Evolutionary conservation across 2,329 filamentous ascomycete species (phyloP).

Genomic region (Colletotrichum sp.): DNA sequence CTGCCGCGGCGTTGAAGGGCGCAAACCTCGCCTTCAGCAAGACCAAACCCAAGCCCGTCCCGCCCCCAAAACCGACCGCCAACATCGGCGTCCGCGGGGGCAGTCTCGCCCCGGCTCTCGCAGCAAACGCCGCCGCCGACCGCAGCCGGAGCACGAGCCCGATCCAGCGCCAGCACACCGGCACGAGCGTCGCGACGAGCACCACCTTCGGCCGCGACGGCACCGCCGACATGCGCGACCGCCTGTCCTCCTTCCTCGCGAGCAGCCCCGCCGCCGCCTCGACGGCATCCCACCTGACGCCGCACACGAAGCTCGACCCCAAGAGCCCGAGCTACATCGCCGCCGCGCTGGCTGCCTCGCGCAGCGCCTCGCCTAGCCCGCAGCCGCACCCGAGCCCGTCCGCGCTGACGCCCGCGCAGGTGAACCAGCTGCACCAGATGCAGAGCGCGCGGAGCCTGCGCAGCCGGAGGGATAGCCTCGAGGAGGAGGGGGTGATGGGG

Average conservation of each 20-base stretch:
- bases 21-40: constrained; percentile 60
- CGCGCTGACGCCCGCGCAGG: constrained; percentile 9
- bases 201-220: neutral
- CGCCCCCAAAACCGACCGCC: constrained; percentile 6
- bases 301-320: constrained; percentile 34
- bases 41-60: constrained; percentile 23
- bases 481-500: constrained; percentile 33
- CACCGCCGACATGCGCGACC: constrained; percentile 25
- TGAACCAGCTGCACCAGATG: constrained; percentile 15
- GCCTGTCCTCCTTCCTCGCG: constrained; percentile 28
- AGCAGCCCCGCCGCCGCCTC: constrained; percentile 7
- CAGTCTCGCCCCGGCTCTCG: constrained; percentile 40
- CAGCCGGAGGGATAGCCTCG: constrained; percentile 33
- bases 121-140: constrained; percentile 29
- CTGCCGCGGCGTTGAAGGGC: constrained; percentile 53
- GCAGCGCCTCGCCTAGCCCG: constrained; percentile 22
- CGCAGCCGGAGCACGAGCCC: constrained; percentile 31
- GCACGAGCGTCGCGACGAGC: constrained; percentile 32
- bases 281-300: constrained; percentile 19
- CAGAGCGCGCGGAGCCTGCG: neutral
- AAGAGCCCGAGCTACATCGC: constrained; percentile 67
- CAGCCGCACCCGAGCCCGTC: constrained; percentile 12
- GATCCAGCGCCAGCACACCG: constrained; percentile 41
- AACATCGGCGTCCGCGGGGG: neutral
- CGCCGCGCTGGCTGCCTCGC: constrained; percentile 55